Conservation (phyloP, 78 protist species). For the Isochrysis galbana region DNA sequence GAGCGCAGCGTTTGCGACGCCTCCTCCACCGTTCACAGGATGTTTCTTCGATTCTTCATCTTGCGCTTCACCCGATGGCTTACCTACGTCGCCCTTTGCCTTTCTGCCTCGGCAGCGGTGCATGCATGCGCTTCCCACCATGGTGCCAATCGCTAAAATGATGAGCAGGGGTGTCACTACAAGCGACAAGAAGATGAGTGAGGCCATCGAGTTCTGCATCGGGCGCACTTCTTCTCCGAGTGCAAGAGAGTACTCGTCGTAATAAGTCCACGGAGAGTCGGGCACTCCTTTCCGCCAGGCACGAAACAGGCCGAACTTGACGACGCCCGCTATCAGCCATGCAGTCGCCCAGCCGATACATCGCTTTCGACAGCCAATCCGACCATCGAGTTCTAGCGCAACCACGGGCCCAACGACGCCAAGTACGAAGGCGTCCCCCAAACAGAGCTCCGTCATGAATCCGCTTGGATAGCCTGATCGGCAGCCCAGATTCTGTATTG, state of each 20-base stretch:
- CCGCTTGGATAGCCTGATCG: not conserved
- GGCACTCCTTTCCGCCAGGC: not conserved
- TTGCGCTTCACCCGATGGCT: too few relatives aligned
- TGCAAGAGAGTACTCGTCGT: not conserved
- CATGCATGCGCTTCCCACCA: too few relatives aligned
- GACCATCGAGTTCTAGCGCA: not conserved
- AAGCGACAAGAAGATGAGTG: not conserved
- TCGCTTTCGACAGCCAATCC: not conserved
- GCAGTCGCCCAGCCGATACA: not conserved
- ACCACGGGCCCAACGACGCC: not conserved
- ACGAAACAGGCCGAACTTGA: not conserved
- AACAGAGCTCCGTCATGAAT: not conserved
- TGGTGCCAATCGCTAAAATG: not conserved
- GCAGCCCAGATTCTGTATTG: not conserved
- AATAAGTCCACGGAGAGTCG: not conserved
- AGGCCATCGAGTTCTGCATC: not conserved
- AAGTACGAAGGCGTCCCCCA: not conserved
- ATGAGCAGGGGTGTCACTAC: not conserved
- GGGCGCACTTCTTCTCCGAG: not conserved
- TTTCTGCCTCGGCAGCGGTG: too few relatives aligned
- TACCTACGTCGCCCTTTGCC: too few relatives aligned
- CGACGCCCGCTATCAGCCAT: not conserved
- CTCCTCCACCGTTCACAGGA: too few relatives aligned
- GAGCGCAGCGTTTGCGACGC: too few relatives aligned
- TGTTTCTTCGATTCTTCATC: too few relatives aligned